Evolutionary conservation across 2,329 filamentous ascomycete genomes (phyloP).

Genomic region (Calonectria pseudoreteaudii): DNA sequence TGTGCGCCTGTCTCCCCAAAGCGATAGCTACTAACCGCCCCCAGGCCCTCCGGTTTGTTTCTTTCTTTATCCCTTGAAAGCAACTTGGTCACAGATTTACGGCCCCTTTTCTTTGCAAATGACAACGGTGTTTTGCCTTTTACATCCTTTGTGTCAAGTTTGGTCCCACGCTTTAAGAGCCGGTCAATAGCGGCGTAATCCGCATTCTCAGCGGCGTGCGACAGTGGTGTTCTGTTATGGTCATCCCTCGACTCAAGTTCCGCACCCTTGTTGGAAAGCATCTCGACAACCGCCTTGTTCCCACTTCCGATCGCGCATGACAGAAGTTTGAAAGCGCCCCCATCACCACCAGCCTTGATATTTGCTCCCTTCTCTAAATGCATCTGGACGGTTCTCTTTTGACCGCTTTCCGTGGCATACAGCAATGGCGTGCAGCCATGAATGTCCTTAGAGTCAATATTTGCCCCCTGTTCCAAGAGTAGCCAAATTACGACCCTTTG

Average conservation of each 20-base stretch:
- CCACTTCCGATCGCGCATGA: background rate
- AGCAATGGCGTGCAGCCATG: background rate
- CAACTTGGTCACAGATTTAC: background rate
- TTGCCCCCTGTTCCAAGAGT: background rate
- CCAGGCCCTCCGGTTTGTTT: too few species aligned
- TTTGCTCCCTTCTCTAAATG: background rate
- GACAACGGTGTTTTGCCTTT: background rate
- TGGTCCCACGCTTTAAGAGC: background rate
- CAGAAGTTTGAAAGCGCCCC: background rate
- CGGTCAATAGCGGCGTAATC: background rate
- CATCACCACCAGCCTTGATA: background rate
- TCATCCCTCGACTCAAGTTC: background rate
- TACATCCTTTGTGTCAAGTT: background rate
- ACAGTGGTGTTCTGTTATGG: background rate
- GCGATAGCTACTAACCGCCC: too few species aligned
- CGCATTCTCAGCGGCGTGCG: background rate
- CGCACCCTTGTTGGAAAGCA: background rate
- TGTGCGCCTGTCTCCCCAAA: conserved; percentile 48
- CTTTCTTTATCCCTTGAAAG: background rate
- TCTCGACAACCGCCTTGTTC: background rate
- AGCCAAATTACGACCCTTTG: background rate
- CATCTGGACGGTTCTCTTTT: background rate
- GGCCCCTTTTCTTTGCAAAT: background rate
- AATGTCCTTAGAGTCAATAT: background rate
- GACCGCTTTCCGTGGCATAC: background rate